Conservation (phyloP, 2,329 filamentous ascomycete genomes). For the Knoxdaviesia capensis region DNA sequence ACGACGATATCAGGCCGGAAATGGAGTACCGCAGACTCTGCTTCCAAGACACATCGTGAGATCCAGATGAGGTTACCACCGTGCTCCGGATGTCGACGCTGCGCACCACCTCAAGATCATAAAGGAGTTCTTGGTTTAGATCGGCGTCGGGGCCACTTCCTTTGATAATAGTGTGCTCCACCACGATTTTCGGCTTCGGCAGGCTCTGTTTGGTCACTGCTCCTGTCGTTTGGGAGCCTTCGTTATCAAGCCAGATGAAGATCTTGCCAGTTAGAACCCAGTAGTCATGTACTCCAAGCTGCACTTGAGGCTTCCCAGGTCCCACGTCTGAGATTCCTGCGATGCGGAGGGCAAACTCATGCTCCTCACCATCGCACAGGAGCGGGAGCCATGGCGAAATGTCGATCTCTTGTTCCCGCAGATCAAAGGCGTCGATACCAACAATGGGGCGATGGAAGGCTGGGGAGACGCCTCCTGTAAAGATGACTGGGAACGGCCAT, state of each 20-base stretch:
- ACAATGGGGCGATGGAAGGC: conserved; percentile 62
- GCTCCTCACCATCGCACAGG: conserved; percentile 41
- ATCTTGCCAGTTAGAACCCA: conserved; percentile 68
- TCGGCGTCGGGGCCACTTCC: conserved; percentile 26
- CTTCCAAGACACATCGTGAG: conserved; percentile 25
- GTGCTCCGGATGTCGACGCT: conserved; percentile 29
- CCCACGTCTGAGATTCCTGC: conserved; percentile 39
- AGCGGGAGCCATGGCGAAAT: conserved; percentile 56
- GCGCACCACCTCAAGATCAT: conserved; percentile 35
- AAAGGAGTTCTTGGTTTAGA: conserved; percentile 37
- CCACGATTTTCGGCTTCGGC: conserved; percentile 14
- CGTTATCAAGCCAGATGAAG: conserved; percentile 50
- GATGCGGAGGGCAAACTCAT: conserved; percentile 49
- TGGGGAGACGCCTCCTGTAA: conserved; percentile 62
- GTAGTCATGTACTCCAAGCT: conserved; percentile 15
- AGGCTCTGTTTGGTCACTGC: not conserved
- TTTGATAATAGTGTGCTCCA: conserved; percentile 13
- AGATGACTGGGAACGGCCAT: conserved; percentile 70
- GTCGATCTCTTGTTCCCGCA: conserved; percentile 65
- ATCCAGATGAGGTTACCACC: conserved; percentile 10
- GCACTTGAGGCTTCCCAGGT: conserved; percentile 24
- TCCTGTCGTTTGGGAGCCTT: conserved; percentile 30
- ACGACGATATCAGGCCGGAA: conserved; percentile 22
- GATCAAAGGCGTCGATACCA: conserved; percentile 59
- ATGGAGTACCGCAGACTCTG: conserved; percentile 35